Base-by-base conservation (phyloP, 352 stramenopile genomes). In the Salisapilia sapeloensis region DNA sequence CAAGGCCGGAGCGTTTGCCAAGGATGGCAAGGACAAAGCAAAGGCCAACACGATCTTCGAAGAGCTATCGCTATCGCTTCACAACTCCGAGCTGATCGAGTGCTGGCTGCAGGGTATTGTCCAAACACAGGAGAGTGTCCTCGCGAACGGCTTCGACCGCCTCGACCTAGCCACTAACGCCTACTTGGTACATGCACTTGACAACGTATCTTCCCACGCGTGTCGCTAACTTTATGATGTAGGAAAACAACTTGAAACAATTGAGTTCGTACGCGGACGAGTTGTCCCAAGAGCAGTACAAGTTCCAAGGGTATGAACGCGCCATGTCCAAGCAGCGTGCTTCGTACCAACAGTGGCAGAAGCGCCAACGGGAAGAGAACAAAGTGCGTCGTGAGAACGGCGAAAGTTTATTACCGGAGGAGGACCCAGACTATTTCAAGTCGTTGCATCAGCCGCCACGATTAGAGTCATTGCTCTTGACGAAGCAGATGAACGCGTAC, bases 171-270 rank as follows among this genome's bases (percentile, higher is more conserved):
- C 71, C 40, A 97, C 87, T 21, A 97, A 85, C 49, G 72, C 92
- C 21, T 98, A 97, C 65, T 46, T 91, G 17, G 51, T 61, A 50
- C 34, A 38, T 35, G n/a, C 11, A 1, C 14, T 19, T 12, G 31
- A 39, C 28, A 15, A 12, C 18, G 30, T 29, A 17, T 26, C 14
- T 20, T 21, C 6, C 27, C 14, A 8, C 13, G 16, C 14, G 19
- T 3, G 8, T 28, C 15, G 24, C 18, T 14, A 9, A 29, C 14
- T 53, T 91, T 23, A 2, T 29, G 8, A 9, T 38, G 31, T 21
- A 61, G 43, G 91, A 98, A 52, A 97, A 93, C 60, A 96, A 96
- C 48, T 64, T 98, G n/a, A 94, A 97, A 74, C 97, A 97, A 60
- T 77, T 98, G 44, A 95, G 80, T 45, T 67, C 90, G 33, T 97